Percentiles rank a stretch among this genome's conserved stretches.
Conservation (phyloP, 2,329 filamentous ascomycete species). For the Penicillium sp. region DNA sequence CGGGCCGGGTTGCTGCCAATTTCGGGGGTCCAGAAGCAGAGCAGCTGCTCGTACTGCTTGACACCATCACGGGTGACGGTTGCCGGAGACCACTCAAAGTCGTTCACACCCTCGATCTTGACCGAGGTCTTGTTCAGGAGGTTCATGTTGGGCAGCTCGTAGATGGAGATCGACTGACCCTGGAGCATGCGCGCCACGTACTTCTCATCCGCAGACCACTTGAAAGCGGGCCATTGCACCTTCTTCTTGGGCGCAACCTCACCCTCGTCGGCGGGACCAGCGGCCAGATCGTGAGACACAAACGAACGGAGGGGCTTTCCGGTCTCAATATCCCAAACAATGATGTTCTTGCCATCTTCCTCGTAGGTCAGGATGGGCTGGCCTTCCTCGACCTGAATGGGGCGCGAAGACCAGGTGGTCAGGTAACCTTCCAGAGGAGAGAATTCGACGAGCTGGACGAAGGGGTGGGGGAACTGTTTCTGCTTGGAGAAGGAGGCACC, state of each 20-base stretch:
- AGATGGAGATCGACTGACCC: constrained; percentile 84
- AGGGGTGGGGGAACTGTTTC: constrained; percentile 91
- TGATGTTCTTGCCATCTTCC: constrained; percentile 98
- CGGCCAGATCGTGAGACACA: constrained; percentile 73
- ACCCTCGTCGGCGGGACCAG: constrained; percentile 58
- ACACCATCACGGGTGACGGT: constrained; percentile 77
- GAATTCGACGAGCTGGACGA: constrained; percentile 94
- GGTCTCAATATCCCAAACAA: constrained; percentile 95
- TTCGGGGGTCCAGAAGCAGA: constrained; percentile 99
- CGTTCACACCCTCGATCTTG: constrained; percentile 94
- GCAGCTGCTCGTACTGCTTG: constrained; percentile 91
- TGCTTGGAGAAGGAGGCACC: constrained; percentile 85
- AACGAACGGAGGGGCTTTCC: constrained; percentile 90
- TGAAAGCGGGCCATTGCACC: constrained; percentile 97
- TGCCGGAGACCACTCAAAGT: constrained; percentile 96
- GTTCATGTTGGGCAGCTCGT: constrained; percentile 86
- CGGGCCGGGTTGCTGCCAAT: constrained; percentile 97
- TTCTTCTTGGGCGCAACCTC: constrained; percentile 79
- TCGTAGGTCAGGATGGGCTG: constrained; percentile 82
- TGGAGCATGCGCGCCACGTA: constrained; percentile 92
- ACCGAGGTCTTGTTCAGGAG: constrained; percentile 86
- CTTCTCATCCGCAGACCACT: constrained; percentile 97
- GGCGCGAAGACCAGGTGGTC: constrained; percentile 93
- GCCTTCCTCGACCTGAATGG: constrained; percentile 87
- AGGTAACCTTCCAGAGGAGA: constrained; percentile 91